Conservation (phyloP, 306 rosid genomes). For the Vicia sativa region DNA sequence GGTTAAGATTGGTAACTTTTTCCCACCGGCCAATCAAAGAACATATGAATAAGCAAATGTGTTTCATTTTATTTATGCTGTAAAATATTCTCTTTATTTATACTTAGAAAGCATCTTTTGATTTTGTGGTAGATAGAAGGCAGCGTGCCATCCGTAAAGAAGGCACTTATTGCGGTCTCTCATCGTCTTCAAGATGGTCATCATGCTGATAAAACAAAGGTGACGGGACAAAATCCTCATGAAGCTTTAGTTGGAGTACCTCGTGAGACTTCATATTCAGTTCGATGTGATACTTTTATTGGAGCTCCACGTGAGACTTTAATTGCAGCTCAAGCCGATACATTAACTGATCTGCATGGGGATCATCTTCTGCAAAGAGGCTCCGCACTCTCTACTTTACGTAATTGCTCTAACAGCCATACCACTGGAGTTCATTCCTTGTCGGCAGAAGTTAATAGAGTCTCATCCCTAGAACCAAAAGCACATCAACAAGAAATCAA, state of each 20-base stretch:
- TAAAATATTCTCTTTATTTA: background rate
- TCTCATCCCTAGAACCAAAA: slow-evolving; percentile 53
- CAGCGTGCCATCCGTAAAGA: slow-evolving; percentile 71
- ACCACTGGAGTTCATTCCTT: slow-evolving; percentile 61
- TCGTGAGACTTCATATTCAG: slow-evolving; percentile 33
- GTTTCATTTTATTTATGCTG: slow-evolving; percentile 18
- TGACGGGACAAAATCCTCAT: slow-evolving; percentile 53
- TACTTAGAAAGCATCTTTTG: slow-evolving; percentile 24
- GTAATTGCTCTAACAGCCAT: slow-evolving; percentile 62
- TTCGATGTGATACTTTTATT: slow-evolving; percentile 38
- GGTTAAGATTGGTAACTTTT: slow-evolving; percentile 27
- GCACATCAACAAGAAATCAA: slow-evolving; percentile 64
- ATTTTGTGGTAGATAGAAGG: slow-evolving; percentile 85
- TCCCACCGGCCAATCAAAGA: slow-evolving; percentile 19
- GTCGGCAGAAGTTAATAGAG: slow-evolving; percentile 62
- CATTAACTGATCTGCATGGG: slow-evolving; percentile 49
- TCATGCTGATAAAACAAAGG: slow-evolving; percentile 54
- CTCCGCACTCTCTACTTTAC: slow-evolving; percentile 49
- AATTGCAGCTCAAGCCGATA: slow-evolving; percentile 42
- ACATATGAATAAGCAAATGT: slow-evolving; percentile 8
- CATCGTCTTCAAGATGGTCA: slow-evolving; percentile 75
- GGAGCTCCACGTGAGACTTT: slow-evolving; percentile 38
- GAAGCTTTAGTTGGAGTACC: slow-evolving; percentile 39
- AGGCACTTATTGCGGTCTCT: slow-evolving; percentile 84
- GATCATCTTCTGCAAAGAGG: slow-evolving; percentile 62